Evolutionary conservation across 2,329 filamentous ascomycete species (phyloP), one percentile per base, ranked within the genome.

Genomic region (Dryadomyces quercus-mongolicae): DNA sequence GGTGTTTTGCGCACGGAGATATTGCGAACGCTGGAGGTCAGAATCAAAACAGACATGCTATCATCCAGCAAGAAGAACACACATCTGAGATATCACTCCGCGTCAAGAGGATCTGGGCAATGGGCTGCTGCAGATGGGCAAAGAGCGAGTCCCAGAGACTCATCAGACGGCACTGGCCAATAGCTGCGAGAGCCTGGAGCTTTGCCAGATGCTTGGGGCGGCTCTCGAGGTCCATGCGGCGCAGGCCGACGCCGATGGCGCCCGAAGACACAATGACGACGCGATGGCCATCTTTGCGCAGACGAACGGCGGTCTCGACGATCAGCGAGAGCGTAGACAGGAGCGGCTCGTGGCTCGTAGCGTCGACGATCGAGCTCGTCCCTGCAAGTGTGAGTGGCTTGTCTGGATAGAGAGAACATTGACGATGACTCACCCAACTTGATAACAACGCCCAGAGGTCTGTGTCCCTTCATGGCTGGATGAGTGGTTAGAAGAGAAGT

Each of bases 281-380:
- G 62, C 85, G 83, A 68, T 98, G 91, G 51, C 93, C 93, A 82
- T 95, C 86, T 69, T 91, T 86, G 60, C 84, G 84, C 46, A 98
- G 76, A 65, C 84, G 87, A 53, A 92, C 86, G 15, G 89, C 90
- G 20, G 93, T 97, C 71, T 97, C 90, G 60, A 97, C 93, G 60
- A 98, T 96, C 57, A 92, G 75, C 57, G 87, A 91, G 55, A 98
- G 75, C 61, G 90, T 95, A 5, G 91, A 93, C 43, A 98, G 78
- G 40, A 96, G 80, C 3, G 93, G 93, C 66, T 96, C 88, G 71
- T 95, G 93, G 21, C 88, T 95, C 66, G 84, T 86, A 68, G 98
- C 93, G 71, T 97, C 89, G 60, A 98, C 91, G 62, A 98, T 97
- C n/a, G 93, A 97, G 69, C 90, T 96, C 49, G 93, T 97, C 63